Conservation (phyloP, 257 asterid genomes). For the Solanum chiquidenum region DNA sequence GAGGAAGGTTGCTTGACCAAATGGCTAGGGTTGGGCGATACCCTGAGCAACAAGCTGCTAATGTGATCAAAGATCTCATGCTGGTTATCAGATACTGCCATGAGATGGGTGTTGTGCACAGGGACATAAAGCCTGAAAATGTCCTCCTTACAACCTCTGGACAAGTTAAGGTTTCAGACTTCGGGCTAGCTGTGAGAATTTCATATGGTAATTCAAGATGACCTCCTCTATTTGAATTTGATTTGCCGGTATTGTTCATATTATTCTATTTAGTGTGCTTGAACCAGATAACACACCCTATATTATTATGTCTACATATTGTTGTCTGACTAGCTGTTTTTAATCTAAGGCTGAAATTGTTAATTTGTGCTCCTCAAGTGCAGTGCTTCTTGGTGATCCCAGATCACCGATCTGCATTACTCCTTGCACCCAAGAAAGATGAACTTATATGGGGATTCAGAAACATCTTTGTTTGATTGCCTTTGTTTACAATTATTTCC, state of each 20-base stretch:
- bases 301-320: background rate
- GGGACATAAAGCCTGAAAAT: constrained; percentile 89
- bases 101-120: constrained; percentile 90
- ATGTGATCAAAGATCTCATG: constrained; percentile 69
- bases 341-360: background rate
- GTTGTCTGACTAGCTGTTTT: background rate
- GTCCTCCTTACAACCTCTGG: constrained; percentile 66
- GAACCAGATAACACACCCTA: background rate
- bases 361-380: background rate
- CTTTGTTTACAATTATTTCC: background rate
- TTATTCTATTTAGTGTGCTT: background rate
- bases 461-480: background rate
- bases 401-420: background rate
- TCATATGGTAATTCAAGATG: constrained; percentile 45
- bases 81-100: constrained; percentile 74
- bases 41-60: constrained; percentile 68
- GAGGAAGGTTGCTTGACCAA: constrained; percentile 77
- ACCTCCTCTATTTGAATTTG: background rate
- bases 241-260: background rate
- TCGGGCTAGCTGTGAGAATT: constrained; percentile 78
- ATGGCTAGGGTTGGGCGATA: constrained; percentile 57
- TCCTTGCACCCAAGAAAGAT: background rate
- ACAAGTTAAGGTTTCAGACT: constrained; percentile 77
- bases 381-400: background rate
- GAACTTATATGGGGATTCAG: background rate